Base-by-base conservation (phyloP, 2,329 filamentous ascomycete species). In the Cytospora schulzeri region DNA sequence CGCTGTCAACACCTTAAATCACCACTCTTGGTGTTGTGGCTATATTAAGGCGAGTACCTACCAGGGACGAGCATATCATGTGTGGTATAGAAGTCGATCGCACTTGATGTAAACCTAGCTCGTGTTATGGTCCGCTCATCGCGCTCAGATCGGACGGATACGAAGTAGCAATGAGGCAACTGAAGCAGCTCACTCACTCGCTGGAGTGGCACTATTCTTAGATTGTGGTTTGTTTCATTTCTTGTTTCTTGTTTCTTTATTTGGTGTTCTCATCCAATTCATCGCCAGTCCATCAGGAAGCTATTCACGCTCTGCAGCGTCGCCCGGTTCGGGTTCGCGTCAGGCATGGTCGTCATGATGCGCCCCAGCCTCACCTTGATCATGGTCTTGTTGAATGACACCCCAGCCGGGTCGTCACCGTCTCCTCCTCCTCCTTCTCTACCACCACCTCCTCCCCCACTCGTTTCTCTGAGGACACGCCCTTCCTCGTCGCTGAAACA, bases 271-370 rank as follows among this genome's bases (percentile, higher is more conserved):
- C 12, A 51, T 1, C 15, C 1, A 2, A 11, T 3, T 33, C 35
- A 62, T 26, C 73, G 72, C 76, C 78, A 80, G 63, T 83, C 83
- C 87, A 98, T 94, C 59, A 98, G 78, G 71, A 92, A 96, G 62
- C 91, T 91, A 76, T 98, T 97, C 6, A 98, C 90, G 69, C 92
- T 94, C 76, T 97, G 93, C 45, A 98, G 78, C 0, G 93, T 97
- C 26, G 91, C 84, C 41, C 95, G 83, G 67, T 89, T 93, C 0
- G 94, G 93, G 73, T 96, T 96, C 2, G 89, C 90, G 69, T 90
- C 88, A 0, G 93, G 90, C 73, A 90, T 89, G 0, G 86, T 86
- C 6, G 88, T 89, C 76, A 94, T 91, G 70, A 98, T 91, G 81
- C 88, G 90, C n/a, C 90, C 89, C 35, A 98, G 81, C 60, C 89